Conservation (phyloP, 148 eudicot species). For the Amaranthus hypochondriacus region DNA sequence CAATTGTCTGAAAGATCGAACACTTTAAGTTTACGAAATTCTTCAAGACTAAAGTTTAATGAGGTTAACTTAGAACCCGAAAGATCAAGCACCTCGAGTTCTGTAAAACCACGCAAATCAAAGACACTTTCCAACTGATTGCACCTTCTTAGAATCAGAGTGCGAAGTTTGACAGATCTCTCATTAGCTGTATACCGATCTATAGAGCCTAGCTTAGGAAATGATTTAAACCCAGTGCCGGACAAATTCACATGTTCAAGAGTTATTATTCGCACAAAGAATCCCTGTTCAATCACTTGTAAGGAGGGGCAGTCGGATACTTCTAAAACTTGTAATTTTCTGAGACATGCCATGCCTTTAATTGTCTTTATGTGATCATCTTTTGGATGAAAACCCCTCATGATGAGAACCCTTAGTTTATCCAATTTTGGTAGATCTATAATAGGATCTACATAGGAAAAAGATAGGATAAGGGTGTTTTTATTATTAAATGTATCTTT, state of each 20-base stretch:
- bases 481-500: no score
- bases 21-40: not conserved
- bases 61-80: slow-evolving; percentile 1
- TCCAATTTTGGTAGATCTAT: not conserved
- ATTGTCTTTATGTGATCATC: not conserved
- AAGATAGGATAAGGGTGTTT: not conserved
- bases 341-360: not conserved
- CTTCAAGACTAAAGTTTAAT: not conserved
- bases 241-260: slow-evolving; percentile 12
- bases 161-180: no score
- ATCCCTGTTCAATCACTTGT: not conserved
- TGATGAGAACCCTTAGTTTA: not conserved
- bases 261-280: not conserved
- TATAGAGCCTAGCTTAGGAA: not conserved
- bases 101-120: not conserved
- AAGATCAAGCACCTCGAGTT: slow-evolving; percentile 14
- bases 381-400: no score
- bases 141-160: slow-evolving; percentile 6
- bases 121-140: not conserved
- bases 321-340: not conserved
- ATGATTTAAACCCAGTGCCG: not conserved
- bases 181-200: no score
- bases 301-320: not conserved
- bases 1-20: slow-evolving; percentile 7
- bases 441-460: not conserved